Evolutionary conservation across 805 yeast genomes (phyloP), one percentile per base, ranked within the genome.

Genomic region (Ogataea polymorpha): DNA sequence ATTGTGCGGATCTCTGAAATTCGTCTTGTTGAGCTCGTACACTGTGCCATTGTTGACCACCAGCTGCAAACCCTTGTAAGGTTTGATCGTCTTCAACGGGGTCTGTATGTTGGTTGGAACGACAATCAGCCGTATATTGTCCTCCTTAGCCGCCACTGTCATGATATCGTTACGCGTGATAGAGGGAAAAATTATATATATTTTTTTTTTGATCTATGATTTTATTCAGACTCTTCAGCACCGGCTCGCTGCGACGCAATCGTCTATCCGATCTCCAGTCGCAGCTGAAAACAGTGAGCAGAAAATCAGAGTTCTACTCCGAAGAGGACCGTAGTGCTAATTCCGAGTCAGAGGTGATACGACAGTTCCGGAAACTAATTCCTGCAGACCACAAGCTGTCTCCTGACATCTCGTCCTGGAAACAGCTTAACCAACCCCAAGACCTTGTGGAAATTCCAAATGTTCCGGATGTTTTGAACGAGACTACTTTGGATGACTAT

Each of bases 21-120:
- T 62, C 18, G 70, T 44, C 36, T 56, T 64, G 38, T 66, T 65
- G 13, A 75, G 45, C 35, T 74, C 79, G 42, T 62, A 72, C 0
- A 74, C 41, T 9, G 51, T 45, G 5, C 48, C 45, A 6, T 41
- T 41, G 14, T 44, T 42, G 14, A 51, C 41, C 8, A 56, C 32
- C 23, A 45, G 53, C 31, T 51, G 53, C 6, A 39, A 32, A 12
- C 34, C 23, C n/a, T 34, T 34, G 18, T 37, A 24, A 11, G 32
- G 34, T 20, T 27, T 25, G 11, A 39, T 13, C 2, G 42, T 33
- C 23, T 23, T 32, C 2, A 39, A 16, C 4, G 16, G 16, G 6
- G 21, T 23, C 5, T 23, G 9, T 6, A 36, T 6, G 14, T 28
- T 33, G 6, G 32, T 25, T 3, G 61, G 56, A 11, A 54, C 29